phyloP scores from a whole-genome alignment of 176 grass and related monocot genomes.

The Lolium multiflorum region DNA sequence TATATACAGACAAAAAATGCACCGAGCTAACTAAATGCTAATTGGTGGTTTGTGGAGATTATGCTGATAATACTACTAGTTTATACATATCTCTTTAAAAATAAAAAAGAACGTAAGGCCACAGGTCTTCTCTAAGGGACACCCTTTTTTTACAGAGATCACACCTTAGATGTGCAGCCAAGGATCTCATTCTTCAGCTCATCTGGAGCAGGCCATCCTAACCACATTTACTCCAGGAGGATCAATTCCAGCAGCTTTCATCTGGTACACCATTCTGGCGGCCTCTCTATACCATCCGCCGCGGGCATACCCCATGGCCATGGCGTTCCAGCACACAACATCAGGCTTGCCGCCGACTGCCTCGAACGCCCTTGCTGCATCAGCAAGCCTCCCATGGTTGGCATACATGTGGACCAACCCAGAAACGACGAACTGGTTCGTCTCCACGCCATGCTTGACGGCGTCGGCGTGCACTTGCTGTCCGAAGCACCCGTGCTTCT shows the following conservation, averaged over 20 bases:
- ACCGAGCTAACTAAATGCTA: not conserved
- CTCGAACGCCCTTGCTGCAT: conserved; percentile 65
- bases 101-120: not conserved
- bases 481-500: conserved; percentile 41
- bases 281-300: conserved; percentile 61
- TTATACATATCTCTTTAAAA: not conserved
- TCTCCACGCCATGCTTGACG: conserved; percentile 68
- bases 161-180: not conserved
- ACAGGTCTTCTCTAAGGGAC: not conserved
- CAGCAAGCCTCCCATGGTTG: conserved; percentile 52
- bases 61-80: not conserved
- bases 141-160: not conserved
- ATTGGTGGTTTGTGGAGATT: not conserved
- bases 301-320: conserved; percentile 67
- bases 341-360: conserved; percentile 47
- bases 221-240: conserved; percentile 49
- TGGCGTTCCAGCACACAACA: conserved; percentile 63
- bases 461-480: conserved; percentile 72
- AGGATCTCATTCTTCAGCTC: not conserved
- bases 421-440: conserved; percentile 62
- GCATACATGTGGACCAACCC: conserved; percentile 84
- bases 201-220: conserved; percentile 52
- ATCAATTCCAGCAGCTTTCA: conserved; percentile 70
- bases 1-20: not conserved
- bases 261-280: conserved; percentile 57